Percentiles rank a stretch among this genome's conserved stretches.
These are phyloP conservation scores for Tuber brumale DNA, from an alignment of 495 filamentous ascomycete genomes.

Conservation along the genomic window DNA sequence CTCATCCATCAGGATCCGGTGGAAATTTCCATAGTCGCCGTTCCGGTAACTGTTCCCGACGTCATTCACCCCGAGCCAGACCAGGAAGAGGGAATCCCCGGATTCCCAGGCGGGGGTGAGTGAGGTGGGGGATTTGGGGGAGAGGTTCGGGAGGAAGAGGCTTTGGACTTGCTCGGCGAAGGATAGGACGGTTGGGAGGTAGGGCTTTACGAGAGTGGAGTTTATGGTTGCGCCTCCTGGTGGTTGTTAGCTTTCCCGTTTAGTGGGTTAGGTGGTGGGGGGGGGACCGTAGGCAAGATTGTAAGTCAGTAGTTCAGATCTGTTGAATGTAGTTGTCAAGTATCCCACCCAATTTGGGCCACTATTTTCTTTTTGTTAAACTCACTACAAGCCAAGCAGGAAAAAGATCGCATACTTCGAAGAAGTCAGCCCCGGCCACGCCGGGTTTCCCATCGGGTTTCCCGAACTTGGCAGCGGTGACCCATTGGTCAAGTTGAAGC, in stretches of 20 bases:
- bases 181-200: constrained; percentile 50
- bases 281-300: constrained; percentile 58
- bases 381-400: background rate
- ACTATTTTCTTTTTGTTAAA: constrained; percentile 38
- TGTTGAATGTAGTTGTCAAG: constrained; percentile 58
- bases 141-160: constrained; percentile 49
- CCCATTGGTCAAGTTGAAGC: constrained; percentile 56
- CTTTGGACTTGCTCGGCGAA: constrained; percentile 55
- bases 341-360: constrained; percentile 66
- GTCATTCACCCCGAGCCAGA: constrained; percentile 80
- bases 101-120: constrained; percentile 54
- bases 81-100: constrained; percentile 56
- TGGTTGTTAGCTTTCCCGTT: background rate
- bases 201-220: constrained; percentile 52
- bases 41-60: constrained; percentile 58
- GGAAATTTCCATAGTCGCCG: constrained; percentile 46
- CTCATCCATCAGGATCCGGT: constrained; percentile 52
- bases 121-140: constrained; percentile 41
- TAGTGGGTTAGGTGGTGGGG: background rate
- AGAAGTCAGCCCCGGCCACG: constrained; percentile 55
- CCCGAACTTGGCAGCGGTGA: constrained; percentile 51
- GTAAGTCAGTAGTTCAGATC: constrained; percentile 55
- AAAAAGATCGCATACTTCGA: constrained; percentile 30
- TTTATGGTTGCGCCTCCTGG: constrained; percentile 59
- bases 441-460: constrained; percentile 74